Evolutionary conservation across 768 basidiomycete genomes (phyloP).

Genomic region (Trametes gibbosa): DNA sequence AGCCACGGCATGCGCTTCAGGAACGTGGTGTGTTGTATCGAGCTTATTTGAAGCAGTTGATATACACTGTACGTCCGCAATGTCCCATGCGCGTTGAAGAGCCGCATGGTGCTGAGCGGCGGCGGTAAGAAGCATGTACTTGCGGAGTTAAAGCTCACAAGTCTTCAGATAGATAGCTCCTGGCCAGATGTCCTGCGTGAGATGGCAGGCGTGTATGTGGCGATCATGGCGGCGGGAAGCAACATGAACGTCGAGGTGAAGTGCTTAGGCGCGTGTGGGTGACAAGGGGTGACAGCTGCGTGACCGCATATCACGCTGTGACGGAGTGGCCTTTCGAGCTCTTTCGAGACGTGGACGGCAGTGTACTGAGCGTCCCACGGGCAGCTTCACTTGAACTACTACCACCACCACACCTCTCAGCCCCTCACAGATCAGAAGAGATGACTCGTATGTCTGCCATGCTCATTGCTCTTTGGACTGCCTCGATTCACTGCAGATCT

Average conservation of each 20-base stretch:
- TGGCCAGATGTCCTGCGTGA: not conserved
- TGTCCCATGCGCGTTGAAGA: not conserved
- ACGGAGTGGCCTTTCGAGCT: not conserved
- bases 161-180: not conserved
- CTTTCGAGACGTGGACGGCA: not conserved
- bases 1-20: not conserved
- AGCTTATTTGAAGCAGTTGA: conserved; percentile 1
- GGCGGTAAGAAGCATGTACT: not conserved
- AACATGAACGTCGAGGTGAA: not conserved
- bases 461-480: not conserved
- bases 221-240: not conserved
- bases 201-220: not conserved
- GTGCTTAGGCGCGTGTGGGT: not conserved
- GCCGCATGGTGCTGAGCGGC: conserved; percentile 3
- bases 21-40: not conserved
- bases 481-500: conserved; percentile 20
- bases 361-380: not conserved
- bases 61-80: not conserved
- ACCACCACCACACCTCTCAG: conserved; percentile 4
- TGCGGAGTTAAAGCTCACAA: not conserved
- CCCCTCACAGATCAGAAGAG: not conserved
- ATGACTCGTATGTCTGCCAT: conserved; percentile 20
- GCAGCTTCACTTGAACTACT: conserved; percentile 10
- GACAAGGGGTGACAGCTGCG: not conserved
- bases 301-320: not conserved